Percentiles rank a stretch among this genome's conserved stretches.
Conservation (phyloP, 306 rosid species). For the Bauhinia variegata region DNA sequence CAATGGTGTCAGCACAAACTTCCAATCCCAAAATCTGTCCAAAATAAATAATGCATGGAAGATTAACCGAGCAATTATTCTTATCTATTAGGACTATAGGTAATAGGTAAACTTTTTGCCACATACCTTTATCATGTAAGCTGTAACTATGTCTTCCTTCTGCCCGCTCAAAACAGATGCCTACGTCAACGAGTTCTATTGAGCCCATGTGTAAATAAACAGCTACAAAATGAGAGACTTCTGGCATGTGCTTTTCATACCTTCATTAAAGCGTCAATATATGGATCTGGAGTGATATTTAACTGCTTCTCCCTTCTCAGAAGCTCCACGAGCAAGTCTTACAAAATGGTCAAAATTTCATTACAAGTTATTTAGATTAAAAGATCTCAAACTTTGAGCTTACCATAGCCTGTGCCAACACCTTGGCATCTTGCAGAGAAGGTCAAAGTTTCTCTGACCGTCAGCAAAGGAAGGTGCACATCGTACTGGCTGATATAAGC, state of each 20-base stretch:
- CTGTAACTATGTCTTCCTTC: constrained; percentile 29
- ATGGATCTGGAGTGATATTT: constrained; percentile 42
- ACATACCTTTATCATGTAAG: constrained; percentile 31
- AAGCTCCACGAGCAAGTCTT: constrained; percentile 40
- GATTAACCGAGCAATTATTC: neutral
- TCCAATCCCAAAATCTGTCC: constrained; percentile 41
- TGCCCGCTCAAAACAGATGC: constrained; percentile 15
- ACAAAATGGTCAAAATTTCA: neutral
- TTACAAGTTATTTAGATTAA: neutral
- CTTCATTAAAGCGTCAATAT: constrained; percentile 41
- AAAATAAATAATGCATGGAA: neutral
- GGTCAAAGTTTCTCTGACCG: constrained; percentile 42
- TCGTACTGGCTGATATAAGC: constrained; percentile 34
- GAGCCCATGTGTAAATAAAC: neutral
- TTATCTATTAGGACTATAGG: neutral
- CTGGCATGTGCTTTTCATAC: neutral
- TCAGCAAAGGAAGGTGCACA: constrained; percentile 38
- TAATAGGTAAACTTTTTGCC: neutral
- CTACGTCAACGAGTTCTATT: constrained; percentile 1
- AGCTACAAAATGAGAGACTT: neutral
- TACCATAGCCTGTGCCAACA: constrained; percentile 38
- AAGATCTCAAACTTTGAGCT: constrained; percentile 9
- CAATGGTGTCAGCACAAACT: constrained; percentile 38
- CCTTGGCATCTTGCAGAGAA: constrained; percentile 46
- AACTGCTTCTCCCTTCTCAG: constrained; percentile 34